Evolutionary conservation across 2,329 filamentous ascomycete species (phyloP).

Genomic region (Ophiostoma australiae): DNA sequence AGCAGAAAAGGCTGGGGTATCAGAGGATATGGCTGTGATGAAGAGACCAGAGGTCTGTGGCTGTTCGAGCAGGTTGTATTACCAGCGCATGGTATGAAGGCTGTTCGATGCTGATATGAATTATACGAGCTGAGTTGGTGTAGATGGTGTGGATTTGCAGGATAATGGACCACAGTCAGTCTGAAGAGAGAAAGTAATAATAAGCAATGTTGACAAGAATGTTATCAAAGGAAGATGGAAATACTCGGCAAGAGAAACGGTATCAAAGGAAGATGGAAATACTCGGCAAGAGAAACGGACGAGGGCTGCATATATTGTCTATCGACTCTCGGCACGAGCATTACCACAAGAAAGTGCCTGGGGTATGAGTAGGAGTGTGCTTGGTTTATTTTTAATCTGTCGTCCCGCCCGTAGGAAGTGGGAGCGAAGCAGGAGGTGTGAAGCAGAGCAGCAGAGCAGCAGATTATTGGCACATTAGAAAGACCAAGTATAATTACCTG

Average conservation of each 20-base stretch:
- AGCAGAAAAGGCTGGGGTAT: neutral
- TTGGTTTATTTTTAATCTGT: conserved; percentile 14
- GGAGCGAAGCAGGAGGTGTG: neutral
- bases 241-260: neutral
- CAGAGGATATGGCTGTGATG: neutral
- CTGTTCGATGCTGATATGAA: neutral
- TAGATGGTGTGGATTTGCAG: neutral
- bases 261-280: neutral
- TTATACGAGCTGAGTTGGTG: neutral
- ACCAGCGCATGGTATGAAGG: neutral
- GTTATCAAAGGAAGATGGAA: neutral
- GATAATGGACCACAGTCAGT: neutral
- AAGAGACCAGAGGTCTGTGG: neutral
- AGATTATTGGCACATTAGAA: neutral
- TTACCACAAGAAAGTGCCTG: neutral
- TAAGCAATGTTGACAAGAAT: neutral
- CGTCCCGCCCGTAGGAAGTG: neutral
- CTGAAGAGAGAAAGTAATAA: neutral
- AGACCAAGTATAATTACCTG: too few relatives aligned
- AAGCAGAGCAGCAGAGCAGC: neutral
- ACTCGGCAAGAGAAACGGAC: neutral
- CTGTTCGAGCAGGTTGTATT: neutral
- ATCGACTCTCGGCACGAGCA: neutral
- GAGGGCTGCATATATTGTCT: conserved; percentile 15
- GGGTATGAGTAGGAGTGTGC: conserved; percentile 3